Conservation (phyloP, 140 eudicot species). For the Bidens hawaiensis region DNA sequence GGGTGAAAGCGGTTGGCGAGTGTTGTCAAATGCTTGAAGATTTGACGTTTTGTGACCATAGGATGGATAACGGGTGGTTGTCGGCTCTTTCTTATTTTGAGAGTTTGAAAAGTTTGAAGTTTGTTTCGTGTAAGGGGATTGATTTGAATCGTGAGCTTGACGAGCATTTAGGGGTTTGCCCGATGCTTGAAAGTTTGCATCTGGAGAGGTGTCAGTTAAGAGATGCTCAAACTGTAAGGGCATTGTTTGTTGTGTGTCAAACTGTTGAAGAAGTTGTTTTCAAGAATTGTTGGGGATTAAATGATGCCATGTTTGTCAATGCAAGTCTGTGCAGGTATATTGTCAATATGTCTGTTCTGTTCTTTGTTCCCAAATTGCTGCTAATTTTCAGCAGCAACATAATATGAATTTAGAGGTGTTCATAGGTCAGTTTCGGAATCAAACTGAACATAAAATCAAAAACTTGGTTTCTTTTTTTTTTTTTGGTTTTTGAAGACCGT, state of each 20-base stretch:
- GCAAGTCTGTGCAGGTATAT: constrained; percentile 62
- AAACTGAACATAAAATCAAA: too few relatives aligned
- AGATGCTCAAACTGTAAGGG: constrained; percentile 50
- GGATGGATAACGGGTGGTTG: constrained; percentile 84
- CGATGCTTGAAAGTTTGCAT: constrained; percentile 57
- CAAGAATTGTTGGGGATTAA: constrained; percentile 79
- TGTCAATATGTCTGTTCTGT: neutral
- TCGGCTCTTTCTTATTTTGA: constrained; percentile 71
- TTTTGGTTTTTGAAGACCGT: too few relatives aligned
- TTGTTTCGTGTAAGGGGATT: constrained; percentile 63
- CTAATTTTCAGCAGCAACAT: neutral
- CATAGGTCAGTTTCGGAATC: too few relatives aligned
- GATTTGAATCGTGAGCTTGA: constrained; percentile 47
- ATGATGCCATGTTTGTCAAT: constrained; percentile 57
- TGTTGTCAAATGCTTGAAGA: constrained; percentile 95
- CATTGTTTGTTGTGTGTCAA: constrained; percentile 68
- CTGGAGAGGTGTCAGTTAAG: constrained; percentile 85
- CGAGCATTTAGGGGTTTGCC: constrained; percentile 57
- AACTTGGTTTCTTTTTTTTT: too few relatives aligned
- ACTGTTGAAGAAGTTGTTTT: constrained; percentile 46
- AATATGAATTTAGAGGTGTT: neutral
- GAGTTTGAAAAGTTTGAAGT: constrained; percentile 58
- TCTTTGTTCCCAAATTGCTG: neutral
- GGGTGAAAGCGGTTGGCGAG: constrained; percentile 82
- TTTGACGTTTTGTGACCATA: constrained; percentile 53